Percentiles rank a stretch among this genome's conserved stretches.
Conservation (phyloP, 805 yeast genomes). For the Schizosaccharomyces octosporus region DNA sequence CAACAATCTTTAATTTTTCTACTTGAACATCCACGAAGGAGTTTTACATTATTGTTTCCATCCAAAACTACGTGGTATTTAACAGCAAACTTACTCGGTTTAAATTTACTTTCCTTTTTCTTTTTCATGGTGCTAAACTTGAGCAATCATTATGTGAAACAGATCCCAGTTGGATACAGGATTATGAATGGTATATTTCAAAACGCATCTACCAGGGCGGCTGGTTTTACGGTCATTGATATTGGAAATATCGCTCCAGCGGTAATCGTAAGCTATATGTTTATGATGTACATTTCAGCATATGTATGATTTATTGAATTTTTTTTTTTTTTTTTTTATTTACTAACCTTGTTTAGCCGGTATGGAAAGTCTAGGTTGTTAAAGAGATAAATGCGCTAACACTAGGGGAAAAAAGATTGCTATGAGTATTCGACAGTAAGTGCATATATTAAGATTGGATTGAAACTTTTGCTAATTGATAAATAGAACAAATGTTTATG, state of each 20-base stretch:
- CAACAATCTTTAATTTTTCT: conserved; percentile 66
- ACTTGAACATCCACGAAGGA: conserved; percentile 88
- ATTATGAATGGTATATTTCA: conserved; percentile 68
- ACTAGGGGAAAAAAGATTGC: background rate
- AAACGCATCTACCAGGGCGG: conserved; percentile 80
- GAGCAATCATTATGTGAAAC: conserved; percentile 24
- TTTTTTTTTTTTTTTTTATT: too few species aligned
- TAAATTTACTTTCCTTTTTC: conserved; percentile 58
- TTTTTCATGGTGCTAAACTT: conserved; percentile 61
- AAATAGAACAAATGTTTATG: conserved; percentile 93
- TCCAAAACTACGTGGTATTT: conserved; percentile 86
- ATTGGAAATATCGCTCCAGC: conserved; percentile 59
- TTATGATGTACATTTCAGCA: conserved; percentile 96
- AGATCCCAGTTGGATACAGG: conserved; percentile 39
- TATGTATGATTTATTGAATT: conserved; percentile 19
- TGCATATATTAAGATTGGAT: conserved; percentile 50
- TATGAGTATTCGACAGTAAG: background rate
- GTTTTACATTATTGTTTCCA: conserved; percentile 86
- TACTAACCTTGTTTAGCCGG: background rate
- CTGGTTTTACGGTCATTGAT: conserved; percentile 62
- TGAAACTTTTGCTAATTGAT: conserved; percentile 54
- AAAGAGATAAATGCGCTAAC: background rate
- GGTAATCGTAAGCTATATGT: conserved; percentile 73
- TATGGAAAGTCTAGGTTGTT: background rate
- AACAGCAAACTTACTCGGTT: conserved; percentile 38